These are phyloP conservation scores for Wolfiporia cocos DNA, from an alignment of 1,284 basidiomycete genomes.

Conservation along the genomic window DNA sequence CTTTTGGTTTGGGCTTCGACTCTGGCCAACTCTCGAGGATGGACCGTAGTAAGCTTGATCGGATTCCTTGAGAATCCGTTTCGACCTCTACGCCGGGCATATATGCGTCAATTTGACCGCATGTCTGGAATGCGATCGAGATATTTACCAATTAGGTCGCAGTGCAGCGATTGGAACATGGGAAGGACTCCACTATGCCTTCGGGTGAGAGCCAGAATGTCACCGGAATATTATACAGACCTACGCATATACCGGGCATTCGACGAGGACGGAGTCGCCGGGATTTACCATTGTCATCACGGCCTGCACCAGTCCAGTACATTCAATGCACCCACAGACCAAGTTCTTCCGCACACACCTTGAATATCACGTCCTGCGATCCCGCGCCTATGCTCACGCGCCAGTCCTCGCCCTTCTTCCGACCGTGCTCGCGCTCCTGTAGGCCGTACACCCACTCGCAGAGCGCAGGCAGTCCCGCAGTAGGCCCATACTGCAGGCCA, in stretches of 20 bases:
- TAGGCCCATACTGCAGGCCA: constrained; percentile 76
- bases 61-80: constrained; percentile 77
- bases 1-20: constrained; percentile 68
- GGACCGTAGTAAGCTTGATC: constrained; percentile 53
- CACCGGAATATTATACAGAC: constrained; percentile 21
- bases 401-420: constrained; percentile 60
- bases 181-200: constrained; percentile 55
- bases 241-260: constrained; percentile 84
- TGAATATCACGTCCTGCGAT: constrained; percentile 85
- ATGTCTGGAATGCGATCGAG: neutral
- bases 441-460: constrained; percentile 62
- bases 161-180: constrained; percentile 48
- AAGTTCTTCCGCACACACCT: constrained; percentile 41
- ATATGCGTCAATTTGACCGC: neutral
- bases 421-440: constrained; percentile 61
- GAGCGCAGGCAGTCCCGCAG: constrained; percentile 62
- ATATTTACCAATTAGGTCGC: constrained; percentile 51
- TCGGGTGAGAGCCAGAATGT: neutral
- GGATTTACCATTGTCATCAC: constrained; percentile 61
- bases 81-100: constrained; percentile 81
- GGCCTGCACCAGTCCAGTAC: constrained; percentile 32
- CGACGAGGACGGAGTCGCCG: constrained; percentile 81
- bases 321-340: neutral
- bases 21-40: constrained; percentile 74
- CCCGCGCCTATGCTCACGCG: constrained; percentile 75